A percentile compares a stretch with the other conserved stretches of the same genome.
Evolutionary conservation across 78 protist species (phyloP).

Genomic region (Dictyostelium firmibasis): DNA sequence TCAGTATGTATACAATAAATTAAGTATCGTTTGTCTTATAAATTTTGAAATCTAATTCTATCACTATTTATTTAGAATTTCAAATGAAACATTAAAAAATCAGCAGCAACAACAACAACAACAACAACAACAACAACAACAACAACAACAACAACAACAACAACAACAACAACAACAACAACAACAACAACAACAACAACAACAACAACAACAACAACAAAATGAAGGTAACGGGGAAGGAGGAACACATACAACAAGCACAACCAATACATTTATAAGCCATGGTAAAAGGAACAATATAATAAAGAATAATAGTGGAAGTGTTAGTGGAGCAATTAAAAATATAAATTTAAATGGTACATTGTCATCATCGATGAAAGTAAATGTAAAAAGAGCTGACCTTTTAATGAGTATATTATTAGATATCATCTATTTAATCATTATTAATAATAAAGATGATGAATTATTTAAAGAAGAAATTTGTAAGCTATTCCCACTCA

Average conservation of each 20-base stretch:
- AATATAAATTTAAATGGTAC: slow-evolving; percentile 15
- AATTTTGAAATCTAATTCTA: neutral
- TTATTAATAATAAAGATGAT: slow-evolving; percentile 41
- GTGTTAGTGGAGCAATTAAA: neutral
- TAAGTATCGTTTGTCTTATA: neutral
- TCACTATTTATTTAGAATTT: neutral
- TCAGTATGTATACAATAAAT: slow-evolving; percentile 26
- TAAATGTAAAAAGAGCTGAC: slow-evolving; percentile 59
- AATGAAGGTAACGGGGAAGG: neutral
- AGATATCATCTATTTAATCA: slow-evolving; percentile 43
- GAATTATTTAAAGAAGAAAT: slow-evolving; percentile 4
- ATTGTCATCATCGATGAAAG: neutral
- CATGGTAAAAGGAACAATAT: neutral
- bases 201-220: neutral
- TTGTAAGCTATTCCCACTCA: neutral
- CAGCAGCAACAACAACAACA: slow-evolving; percentile 4
- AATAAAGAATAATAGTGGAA: neutral
- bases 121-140: neutral
- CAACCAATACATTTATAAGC: neutral
- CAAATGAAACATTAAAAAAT: neutral
- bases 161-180: neutral
- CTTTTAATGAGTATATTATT: slow-evolving; percentile 33
- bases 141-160: slow-evolving; percentile 5
- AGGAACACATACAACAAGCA: neutral
- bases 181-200: neutral